A percentile compares a stretch with the other conserved stretches of the same genome.
phyloP scores from a whole-genome alignment of 83 land plant genomes.

The Thuja plicata region DNA sequence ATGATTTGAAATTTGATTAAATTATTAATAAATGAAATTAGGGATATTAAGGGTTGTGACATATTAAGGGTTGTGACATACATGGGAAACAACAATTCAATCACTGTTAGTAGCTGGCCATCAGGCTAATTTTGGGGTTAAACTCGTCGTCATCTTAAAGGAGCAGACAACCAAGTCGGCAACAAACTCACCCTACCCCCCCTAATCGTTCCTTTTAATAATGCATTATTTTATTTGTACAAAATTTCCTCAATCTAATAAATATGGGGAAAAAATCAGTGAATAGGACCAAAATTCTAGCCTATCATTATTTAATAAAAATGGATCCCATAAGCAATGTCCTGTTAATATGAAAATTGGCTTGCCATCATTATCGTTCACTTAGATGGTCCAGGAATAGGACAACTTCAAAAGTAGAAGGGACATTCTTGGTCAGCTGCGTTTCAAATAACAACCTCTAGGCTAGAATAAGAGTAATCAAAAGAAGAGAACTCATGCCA shows the following conservation, averaged over 20 bases:
- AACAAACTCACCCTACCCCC: too few species aligned
- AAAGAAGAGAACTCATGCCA: background rate
- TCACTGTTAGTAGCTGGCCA: too few species aligned
- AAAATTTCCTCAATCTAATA: background rate
- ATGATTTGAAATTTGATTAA: too few species aligned
- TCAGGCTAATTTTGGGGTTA: too few species aligned
- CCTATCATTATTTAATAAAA: background rate
- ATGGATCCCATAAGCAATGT: background rate
- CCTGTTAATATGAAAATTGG: background rate
- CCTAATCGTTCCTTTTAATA: too few species aligned
- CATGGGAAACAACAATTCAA: too few species aligned
- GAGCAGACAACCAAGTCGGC: too few species aligned
- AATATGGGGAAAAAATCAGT: background rate
- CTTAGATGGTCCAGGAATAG: background rate
- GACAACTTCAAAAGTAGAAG: background rate
- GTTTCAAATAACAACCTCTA: background rate
- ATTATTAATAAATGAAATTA: too few species aligned
- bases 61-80: too few species aligned
- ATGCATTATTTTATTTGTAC: background rate
- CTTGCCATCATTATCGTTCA: background rate
- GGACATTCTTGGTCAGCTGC: background rate
- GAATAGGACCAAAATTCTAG: background rate
- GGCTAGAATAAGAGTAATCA: background rate
- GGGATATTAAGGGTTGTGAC: too few species aligned
- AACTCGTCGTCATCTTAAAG: too few species aligned